Conservation (phyloP, 2,329 filamentous ascomycete genomes). For the Penicillium sp. region DNA sequence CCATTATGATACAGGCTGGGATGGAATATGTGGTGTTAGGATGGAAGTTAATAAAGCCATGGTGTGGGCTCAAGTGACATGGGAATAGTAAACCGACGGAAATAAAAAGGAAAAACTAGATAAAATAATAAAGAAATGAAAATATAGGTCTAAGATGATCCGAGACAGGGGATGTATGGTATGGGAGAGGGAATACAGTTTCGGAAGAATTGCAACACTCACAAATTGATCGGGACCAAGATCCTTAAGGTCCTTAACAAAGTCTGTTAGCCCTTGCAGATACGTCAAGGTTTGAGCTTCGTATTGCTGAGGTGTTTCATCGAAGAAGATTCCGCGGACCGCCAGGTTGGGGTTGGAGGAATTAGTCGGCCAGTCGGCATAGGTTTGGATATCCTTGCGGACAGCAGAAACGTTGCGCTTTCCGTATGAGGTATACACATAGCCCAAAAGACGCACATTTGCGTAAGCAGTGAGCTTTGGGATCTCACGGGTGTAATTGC, state of each 20-base stretch:
- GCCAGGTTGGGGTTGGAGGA: slow-evolving; percentile 40
- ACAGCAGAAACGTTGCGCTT: slow-evolving; percentile 43
- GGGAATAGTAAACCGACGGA: neutral
- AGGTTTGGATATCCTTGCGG: slow-evolving; percentile 46
- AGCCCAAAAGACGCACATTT: slow-evolving; percentile 53
- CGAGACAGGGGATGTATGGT: slow-evolving; percentile 6
- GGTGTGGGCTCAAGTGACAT: slow-evolving; percentile 1
- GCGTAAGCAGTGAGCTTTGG: slow-evolving; percentile 42
- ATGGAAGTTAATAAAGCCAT: neutral
- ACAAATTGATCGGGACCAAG: slow-evolving; percentile 42
- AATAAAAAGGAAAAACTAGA: neutral
- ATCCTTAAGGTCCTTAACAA: slow-evolving; percentile 33
- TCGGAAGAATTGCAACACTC: slow-evolving; percentile 24
- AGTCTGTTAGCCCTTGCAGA: slow-evolving; percentile 34
- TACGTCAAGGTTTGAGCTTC: slow-evolving; percentile 33
- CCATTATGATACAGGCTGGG: neutral
- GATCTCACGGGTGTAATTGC: slow-evolving; percentile 46
- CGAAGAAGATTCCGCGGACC: slow-evolving; percentile 52
- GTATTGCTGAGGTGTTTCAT: slow-evolving; percentile 48
- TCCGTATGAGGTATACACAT: slow-evolving; percentile 53
- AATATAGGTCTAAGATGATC: neutral
- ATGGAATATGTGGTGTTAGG: neutral
- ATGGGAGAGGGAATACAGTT: neutral
- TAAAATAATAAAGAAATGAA: slow-evolving; percentile 5
- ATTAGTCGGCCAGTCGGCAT: slow-evolving; percentile 46